phyloP scores from a whole-genome alignment of 305 asterid species.

The Rubia balearica region DNA sequence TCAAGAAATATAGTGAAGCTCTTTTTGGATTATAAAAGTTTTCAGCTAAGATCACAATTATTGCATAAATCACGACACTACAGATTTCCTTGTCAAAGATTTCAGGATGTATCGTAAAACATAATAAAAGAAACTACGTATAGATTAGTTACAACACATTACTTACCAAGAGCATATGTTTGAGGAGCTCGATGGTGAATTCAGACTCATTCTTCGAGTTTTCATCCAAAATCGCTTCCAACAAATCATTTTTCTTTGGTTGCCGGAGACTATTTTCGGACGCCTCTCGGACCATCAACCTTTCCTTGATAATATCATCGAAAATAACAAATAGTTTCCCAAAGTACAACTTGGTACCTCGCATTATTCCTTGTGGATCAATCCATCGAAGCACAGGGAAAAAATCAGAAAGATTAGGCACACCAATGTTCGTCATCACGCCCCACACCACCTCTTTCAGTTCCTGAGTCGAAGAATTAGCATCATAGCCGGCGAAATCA shows the following conservation, averaged over 20 bases:
- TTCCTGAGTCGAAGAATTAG: conserved; percentile 19
- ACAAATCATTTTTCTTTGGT: conserved; percentile 17
- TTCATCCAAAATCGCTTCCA: conserved; percentile 27
- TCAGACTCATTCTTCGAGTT: not conserved
- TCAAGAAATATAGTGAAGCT: too few relatives aligned
- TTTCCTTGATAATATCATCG: conserved; percentile 22
- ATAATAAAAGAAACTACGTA: too few relatives aligned
- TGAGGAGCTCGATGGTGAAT: not conserved
- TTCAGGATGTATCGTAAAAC: too few relatives aligned
- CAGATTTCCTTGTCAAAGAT: too few relatives aligned
- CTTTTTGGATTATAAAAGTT: too few relatives aligned
- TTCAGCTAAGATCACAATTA: too few relatives aligned
- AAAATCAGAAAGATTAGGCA: conserved; percentile 22
- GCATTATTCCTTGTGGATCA: conserved; percentile 21
- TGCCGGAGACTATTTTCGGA: not conserved
- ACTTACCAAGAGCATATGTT: not conserved
- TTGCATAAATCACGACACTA: too few relatives aligned
- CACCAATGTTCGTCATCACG: not conserved
- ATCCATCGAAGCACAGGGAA: conserved; percentile 19
- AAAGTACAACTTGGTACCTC: not conserved
- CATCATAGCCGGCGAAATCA: conserved; percentile 18
- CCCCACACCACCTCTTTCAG: conserved; percentile 22
- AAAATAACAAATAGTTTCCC: conserved; percentile 8
- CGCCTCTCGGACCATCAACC: not conserved
- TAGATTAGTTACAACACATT: too few relatives aligned